A percentile compares a stretch with the other conserved stretches of the same genome.
Conservation (phyloP, 2,329 filamentous ascomycete species). For the Rhinocladiella similis region DNA sequence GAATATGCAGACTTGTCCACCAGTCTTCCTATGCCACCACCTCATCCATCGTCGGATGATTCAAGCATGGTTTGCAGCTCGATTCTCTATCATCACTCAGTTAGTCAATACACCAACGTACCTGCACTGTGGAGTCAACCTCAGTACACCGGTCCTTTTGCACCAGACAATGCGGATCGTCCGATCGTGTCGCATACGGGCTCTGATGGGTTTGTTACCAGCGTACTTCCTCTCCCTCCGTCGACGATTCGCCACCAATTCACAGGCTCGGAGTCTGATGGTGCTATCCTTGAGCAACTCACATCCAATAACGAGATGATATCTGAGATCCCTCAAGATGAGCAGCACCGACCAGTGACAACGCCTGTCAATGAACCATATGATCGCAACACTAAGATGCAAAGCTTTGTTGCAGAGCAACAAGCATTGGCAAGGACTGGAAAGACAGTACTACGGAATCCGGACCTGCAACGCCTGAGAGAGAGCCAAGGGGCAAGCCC, state of each 20-base stretch:
- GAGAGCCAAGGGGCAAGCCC: slow-evolving; percentile 3
- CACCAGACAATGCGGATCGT: neutral
- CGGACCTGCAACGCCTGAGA: slow-evolving; percentile 21
- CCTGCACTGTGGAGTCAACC: neutral
- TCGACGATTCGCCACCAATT: neutral
- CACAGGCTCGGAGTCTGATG: slow-evolving; percentile 6
- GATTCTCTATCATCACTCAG: neutral
- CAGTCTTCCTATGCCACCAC: neutral
- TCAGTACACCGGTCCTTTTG: neutral
- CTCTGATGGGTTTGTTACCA: slow-evolving; percentile 3
- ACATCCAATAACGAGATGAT: neutral
- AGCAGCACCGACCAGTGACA: neutral
- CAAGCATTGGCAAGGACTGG: slow-evolving; percentile 27
- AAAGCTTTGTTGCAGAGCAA: slow-evolving; percentile 27
- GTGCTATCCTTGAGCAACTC: neutral
- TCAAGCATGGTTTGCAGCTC: slow-evolving; percentile 3
- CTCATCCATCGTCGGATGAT: neutral
- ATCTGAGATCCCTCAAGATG: neutral
- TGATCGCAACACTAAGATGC: slow-evolving; percentile 27
- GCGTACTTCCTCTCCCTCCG: too few species aligned
- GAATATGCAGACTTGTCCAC: slow-evolving; percentile 3
- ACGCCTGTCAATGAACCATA: slow-evolving; percentile 20
- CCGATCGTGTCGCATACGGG: slow-evolving; percentile 7
- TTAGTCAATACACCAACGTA: neutral
- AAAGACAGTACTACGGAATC: slow-evolving; percentile 28